Evolutionary conservation across 139 green algal genomes (phyloP), one percentile per base, ranked within the genome.

Genomic region (Coelastrella sp.): DNA sequence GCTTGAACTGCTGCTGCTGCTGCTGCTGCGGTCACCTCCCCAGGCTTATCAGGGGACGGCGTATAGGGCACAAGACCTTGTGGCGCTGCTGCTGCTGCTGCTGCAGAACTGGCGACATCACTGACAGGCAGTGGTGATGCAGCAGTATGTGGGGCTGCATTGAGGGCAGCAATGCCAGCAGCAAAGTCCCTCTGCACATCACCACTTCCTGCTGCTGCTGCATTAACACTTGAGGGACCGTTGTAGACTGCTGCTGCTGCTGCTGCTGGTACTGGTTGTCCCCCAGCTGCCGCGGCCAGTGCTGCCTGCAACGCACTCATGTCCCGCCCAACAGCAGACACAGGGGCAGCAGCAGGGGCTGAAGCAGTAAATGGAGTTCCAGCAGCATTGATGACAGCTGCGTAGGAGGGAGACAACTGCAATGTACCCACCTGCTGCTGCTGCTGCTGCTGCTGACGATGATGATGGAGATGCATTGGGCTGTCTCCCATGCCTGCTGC

Each of bases 341-440:
- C 49, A 72, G 79, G 56, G 49, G 79, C 79, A 76, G 68, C 68
- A 57, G 79, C 79, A 72, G 61, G 56, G 7, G 56, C 78, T 6
- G 7, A 25, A 61, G 25, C 78, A 70, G 7, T 24, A 17, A 49
- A 49, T 68, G 49, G 27, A 17, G 35, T 22, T n/a, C 15, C 49
- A 15, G 78, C 58, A 66, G 79, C 19, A 5, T n/a, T 72, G 57
- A 25, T 24, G 1, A 6, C 79, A 35, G 58, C 58, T 72, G 79
- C 6, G 19, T 68, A n/a, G 14, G n/a, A 24, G 7, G 17, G 79
- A 24, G 61, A 63, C 57, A 72, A 70, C 57, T 24, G 57, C 60
- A 72, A 70, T 63, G 79, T n/a, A 19, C 56, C n/a, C 24, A 24
- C 12, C 60, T 76, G 82, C 82, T 76, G 82, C 82, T 75, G 61